Evolutionary conservation across 2,329 filamentous ascomycete species (phyloP), one percentile per base, ranked within the genome.

Genomic region (Pseudogymnoascus sp.): DNA sequence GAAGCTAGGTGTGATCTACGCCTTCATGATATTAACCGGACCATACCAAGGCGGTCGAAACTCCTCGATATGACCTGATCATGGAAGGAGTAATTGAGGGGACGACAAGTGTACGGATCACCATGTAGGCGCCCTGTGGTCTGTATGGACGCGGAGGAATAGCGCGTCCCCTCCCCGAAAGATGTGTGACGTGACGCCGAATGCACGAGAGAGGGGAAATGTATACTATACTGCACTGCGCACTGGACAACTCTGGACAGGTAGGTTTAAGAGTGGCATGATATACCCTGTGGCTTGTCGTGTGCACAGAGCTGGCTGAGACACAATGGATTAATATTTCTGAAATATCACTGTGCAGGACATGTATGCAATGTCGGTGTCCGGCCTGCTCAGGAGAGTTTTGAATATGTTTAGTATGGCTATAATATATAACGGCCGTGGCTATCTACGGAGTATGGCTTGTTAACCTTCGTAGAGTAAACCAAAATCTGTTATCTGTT

Each of bases 271-370:
- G 43, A 54, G 43, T 54, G 43, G 43, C 28, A 54, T 54, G 43
- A 54, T 54, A 54, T 12, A 3, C 43, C 43, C n/a, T 54, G 43
- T 54, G 43, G 43, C 28, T 54, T 54, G 43, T 54, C 43, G 43
- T 54, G 43, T 54, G 43, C 43, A 54, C 43, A 30, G 2, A 50
- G 3, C 11, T 16, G 8, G 41, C 20, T 30, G 41, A 50, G 41
- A 30, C 41, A 50, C 25, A 30, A 50, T 50, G n/a, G 43, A 33
- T 1, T 1, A 14, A 30, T 30, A 30, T 50, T 50, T 54, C n/a
- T 25, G 18, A 54, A 28, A 33, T 33, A 33, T 54, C n/a, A 14
- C n/a, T 6, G 25, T 33, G 43, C 25, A 54, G 43, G 25, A 54
- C 16, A 14, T 25, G 41, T 30, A 14, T 25, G 41, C 14, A 43